Conservation (phyloP, 306 rosid species). For the Quercus rubra region DNA sequence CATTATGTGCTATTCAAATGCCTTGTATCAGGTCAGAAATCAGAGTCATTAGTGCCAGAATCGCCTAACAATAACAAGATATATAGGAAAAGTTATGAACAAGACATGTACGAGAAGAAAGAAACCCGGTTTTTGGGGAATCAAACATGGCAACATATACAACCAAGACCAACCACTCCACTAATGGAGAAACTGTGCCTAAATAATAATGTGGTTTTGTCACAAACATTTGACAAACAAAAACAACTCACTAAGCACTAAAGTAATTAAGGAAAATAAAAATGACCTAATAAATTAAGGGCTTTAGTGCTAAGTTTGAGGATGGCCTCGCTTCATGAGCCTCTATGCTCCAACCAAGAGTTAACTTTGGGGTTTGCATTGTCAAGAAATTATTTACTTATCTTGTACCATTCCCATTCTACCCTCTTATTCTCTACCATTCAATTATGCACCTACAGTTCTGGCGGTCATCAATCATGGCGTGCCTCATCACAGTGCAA, state of each 20-base stretch:
- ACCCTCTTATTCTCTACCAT: conserved; percentile 25
- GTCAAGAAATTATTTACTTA: conserved; percentile 12
- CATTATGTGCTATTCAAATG: conserved; percentile 9
- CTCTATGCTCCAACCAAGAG: conserved; percentile 56
- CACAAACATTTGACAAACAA: conserved; percentile 63
- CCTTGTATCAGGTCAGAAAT: conserved; percentile 14
- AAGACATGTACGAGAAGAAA: conserved; percentile 44
- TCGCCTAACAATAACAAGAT: conserved; percentile 8
- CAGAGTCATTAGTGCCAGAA: conserved; percentile 16
- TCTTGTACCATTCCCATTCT: conserved; percentile 19
- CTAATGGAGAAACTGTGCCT: conserved; percentile 37
- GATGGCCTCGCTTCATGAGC: conserved; percentile 54
- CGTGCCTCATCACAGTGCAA: neutral
- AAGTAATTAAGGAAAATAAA: conserved; percentile 27
- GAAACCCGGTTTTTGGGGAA: conserved; percentile 76
- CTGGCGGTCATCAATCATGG: neutral
- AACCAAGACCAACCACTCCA: conserved; percentile 83
- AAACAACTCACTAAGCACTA: conserved; percentile 83
- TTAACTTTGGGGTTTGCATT: conserved; percentile 58
- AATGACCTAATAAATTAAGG: conserved; percentile 33
- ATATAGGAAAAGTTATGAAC: conserved; percentile 34
- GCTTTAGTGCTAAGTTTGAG: conserved; percentile 70
- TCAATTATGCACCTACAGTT: neutral
- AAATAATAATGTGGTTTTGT: conserved; percentile 25
- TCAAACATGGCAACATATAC: conserved; percentile 65